Base-by-base conservation (phyloP, 345 rosid species). In the Capsella bursapastoris region DNA sequence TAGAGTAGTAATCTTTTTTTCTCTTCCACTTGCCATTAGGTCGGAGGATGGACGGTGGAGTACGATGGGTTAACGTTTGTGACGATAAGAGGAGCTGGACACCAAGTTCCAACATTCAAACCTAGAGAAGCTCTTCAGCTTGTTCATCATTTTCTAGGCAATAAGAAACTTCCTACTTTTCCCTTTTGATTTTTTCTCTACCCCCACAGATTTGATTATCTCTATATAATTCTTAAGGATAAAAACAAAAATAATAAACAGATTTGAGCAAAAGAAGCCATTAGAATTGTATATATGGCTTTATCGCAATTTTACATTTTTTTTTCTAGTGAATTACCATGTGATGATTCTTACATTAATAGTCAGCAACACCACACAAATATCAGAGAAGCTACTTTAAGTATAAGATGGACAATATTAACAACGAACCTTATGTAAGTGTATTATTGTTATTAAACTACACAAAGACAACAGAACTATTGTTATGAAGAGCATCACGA, bases 51-150 rank as follows among this genome's bases (percentile, higher is more conserved):
- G 96, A 87, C 83, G 12, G 80, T 86, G 8, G 78, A 68, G 44
- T 90, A 90, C 47, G 92, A 88, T 9, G 90, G 96, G 15, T 72
- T 90, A 57, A 78, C 8, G 70, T 90, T 86, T 68, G 90, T 88
- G 38, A 88, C 87, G 11, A 49, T 90, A 18, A 84, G 96, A 83
- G 90, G 86, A 68, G 96, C 96, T 0, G 96, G 96, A 38, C 93
- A 90, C 59, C 82, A 86, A 74, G 96, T 90, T 75, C 96, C 96
- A 3, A 81, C 86, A 1, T 88, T 84, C 68, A 85, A 85, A 69
- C 94, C 97, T 35, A 78, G 55, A 83, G 80, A 76, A 56, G 78
- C 88, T 66, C 88, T 91, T 15, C 88, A 85, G 69, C 79, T 87
- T 27, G 43, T 89, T 70, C 55, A 50, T 18, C 92, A 85, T 66